Evolutionary conservation across 345 rosid species (phyloP).

Genomic region (Rhodamnia rubescens): DNA sequence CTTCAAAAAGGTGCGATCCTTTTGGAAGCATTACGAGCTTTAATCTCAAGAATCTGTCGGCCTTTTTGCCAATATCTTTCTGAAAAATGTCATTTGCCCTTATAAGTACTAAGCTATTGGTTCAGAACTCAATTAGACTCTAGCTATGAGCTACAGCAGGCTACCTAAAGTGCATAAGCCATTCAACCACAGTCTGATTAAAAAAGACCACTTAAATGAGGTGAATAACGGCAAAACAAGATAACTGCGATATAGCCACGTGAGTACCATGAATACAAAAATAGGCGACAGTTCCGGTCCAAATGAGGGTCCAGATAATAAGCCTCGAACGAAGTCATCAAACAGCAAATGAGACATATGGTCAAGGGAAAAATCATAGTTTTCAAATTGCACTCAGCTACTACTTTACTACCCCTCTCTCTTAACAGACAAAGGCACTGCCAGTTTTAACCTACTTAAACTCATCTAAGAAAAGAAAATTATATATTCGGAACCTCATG

Average conservation of each 20-base stretch:
- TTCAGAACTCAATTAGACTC: not conserved
- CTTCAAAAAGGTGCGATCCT: too few relatives aligned
- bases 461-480: too few relatives aligned
- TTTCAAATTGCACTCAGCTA: not conserved
- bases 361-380: not conserved
- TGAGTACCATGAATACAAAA: not conserved
- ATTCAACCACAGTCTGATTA: not conserved
- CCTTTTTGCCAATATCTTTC: not conserved
- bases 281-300: not conserved
- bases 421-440: not conserved
- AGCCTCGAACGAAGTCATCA: not conserved
- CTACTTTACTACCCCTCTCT: not conserved
- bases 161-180: not conserved
- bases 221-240: not conserved
- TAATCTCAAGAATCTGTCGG: not conserved
- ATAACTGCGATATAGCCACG: not conserved
- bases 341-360: not conserved
- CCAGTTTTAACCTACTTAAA: not conserved
- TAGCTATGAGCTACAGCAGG: not conserved
- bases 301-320: not conserved
- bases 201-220: not conserved
- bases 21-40: not conserved
- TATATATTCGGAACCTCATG: too few relatives aligned
- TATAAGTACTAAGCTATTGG: not conserved
- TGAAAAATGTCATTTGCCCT: not conserved